These are phyloP conservation scores for Nigrospora oryzae DNA, from an alignment of 2,329 filamentous ascomycete genomes.

Conservation along the genomic window DNA sequence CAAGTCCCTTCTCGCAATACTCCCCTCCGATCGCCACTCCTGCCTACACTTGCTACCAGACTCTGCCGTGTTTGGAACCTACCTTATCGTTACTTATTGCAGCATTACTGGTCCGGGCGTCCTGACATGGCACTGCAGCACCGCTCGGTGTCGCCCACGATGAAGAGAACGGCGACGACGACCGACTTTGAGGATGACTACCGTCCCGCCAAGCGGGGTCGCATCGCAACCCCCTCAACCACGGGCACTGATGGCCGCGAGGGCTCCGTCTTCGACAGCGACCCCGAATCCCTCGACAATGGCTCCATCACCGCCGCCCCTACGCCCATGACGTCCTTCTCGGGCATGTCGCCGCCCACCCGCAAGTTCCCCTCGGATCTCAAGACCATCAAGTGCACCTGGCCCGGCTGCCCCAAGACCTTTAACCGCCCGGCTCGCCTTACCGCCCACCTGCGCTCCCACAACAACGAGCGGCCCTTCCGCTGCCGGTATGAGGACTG, in stretches of 20 bases:
- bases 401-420: constrained; percentile 66
- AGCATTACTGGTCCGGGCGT: too few species aligned
- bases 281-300: constrained; percentile 4
- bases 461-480: constrained; percentile 78
- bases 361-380: constrained; percentile 58
- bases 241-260: constrained; percentile 1
- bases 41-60: too few species aligned
- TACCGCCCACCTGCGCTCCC: constrained; percentile 71
- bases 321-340: constrained; percentile 41
- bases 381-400: constrained; percentile 72
- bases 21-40: too few species aligned
- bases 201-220: constrained; percentile 1
- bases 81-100: too few species aligned
- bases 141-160: neutral
- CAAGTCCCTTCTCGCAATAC: too few species aligned
- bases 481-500: constrained; percentile 63
- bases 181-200: neutral
- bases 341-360: constrained; percentile 25
- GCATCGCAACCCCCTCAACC: neutral
- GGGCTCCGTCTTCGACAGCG: constrained; percentile 1
- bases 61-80: too few species aligned
- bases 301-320: constrained; percentile 14
- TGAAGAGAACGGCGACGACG: constrained; percentile 14
- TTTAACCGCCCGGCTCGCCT: constrained; percentile 84
- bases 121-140: neutral